phyloP scores from a whole-genome alignment of 306 rosid species.

The Cucumis cinereus region DNA sequence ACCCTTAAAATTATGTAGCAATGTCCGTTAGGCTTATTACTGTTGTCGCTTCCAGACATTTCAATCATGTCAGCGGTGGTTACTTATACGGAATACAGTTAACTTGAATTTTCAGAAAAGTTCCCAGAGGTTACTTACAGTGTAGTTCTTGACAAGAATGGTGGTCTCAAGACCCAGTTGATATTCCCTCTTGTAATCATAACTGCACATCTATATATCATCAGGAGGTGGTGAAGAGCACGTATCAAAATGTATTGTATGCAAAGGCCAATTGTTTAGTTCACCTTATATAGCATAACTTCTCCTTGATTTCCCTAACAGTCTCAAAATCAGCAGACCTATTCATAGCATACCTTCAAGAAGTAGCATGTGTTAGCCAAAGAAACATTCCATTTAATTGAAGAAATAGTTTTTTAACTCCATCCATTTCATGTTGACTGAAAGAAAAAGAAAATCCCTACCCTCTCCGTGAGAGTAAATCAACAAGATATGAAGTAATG shows the following conservation, averaged over 20 bases:
- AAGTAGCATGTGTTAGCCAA: constrained; percentile 16
- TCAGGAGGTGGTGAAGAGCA: constrained; percentile 7
- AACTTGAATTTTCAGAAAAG: not conserved
- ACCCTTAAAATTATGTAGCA: not conserved
- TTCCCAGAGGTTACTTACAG: constrained; percentile 39
- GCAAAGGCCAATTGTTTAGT: constrained; percentile 9
- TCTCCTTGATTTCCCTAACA: constrained; percentile 97
- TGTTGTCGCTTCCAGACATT: not conserved
- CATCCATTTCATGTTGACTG: not conserved
- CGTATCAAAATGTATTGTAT: constrained; percentile 9
- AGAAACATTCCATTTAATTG: constrained; percentile 5
- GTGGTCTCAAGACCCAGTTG: constrained; percentile 98
- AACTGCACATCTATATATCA: constrained; percentile 36
- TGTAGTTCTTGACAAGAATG: constrained; percentile 84
- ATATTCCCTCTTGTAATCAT: constrained; percentile 98
- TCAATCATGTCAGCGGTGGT: not conserved
- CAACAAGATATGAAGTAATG: constrained; percentile 94
- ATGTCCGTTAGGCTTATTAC: not conserved
- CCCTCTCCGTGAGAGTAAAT: constrained; percentile 98
- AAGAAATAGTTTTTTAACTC: not conserved
- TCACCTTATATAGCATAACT: constrained; percentile 89
- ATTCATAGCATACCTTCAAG: constrained; percentile 82
- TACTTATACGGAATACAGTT: not conserved
- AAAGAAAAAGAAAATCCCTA: constrained; percentile 25
- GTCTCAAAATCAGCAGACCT: constrained; percentile 92